Conservation (phyloP, 257 asterid species). For the Perilla frutescens region DNA sequence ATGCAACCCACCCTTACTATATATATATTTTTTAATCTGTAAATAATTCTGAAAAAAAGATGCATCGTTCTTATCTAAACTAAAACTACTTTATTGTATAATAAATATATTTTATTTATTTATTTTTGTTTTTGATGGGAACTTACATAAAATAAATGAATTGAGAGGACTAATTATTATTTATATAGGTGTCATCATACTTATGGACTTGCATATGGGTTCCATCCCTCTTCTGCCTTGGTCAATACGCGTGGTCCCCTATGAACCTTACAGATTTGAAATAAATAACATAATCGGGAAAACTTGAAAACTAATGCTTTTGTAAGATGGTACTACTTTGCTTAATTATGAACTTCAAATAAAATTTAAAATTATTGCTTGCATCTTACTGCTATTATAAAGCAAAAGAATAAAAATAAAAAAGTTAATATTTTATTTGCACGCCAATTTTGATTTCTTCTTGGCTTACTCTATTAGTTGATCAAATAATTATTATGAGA, state of each 20-base stretch:
- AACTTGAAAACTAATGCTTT: conserved; percentile 24
- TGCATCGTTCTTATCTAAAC: conserved; percentile 56
- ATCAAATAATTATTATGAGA: conserved; percentile 4
- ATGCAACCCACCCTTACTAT: conserved; percentile 27
- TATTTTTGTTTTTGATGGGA: conserved; percentile 9
- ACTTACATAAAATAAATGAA: conserved; percentile 28
- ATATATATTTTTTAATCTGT: background rate
- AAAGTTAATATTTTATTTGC: conserved; percentile 26
- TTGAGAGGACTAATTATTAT: conserved; percentile 25
- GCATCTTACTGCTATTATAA: conserved; percentile 34
- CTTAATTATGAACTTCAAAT: conserved; percentile 29
- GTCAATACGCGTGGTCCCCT: conserved; percentile 42
- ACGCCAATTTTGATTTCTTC: conserved; percentile 34
- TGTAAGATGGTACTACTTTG: conserved; percentile 28
- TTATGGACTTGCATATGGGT: conserved; percentile 38
- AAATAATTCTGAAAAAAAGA: conserved; percentile 25
- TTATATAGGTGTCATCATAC: conserved; percentile 36
- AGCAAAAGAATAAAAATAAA: conserved; percentile 15
- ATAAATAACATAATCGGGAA: conserved; percentile 21
- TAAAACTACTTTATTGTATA: conserved; percentile 44
- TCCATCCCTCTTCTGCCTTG: conserved; percentile 33
- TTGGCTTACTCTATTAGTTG: conserved; percentile 7
- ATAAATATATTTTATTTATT: conserved; percentile 1
- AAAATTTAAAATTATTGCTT: conserved; percentile 32
- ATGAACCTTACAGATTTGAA: conserved; percentile 21